Conservation (phyloP, 1,284 basidiomycete genomes). For the Phylloboletellus chloephorus region DNA sequence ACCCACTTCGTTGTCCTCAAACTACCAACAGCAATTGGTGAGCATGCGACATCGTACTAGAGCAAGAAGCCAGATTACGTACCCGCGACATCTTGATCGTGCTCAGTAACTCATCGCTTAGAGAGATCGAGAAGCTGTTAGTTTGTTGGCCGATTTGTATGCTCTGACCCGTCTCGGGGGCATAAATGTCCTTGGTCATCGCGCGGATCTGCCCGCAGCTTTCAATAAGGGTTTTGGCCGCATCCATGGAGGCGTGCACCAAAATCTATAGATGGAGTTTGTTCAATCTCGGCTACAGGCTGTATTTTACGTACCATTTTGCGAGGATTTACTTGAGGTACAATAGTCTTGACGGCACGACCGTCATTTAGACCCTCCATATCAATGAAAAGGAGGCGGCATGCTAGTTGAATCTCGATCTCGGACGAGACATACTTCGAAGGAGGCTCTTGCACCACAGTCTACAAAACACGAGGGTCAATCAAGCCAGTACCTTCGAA, state of each 20-base stretch:
- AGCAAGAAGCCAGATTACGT: conserved; percentile 26
- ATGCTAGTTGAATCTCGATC: conserved; percentile 74
- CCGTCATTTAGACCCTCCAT: conserved; percentile 96
- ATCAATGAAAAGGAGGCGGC: conserved; percentile 86
- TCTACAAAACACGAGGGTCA: conserved; percentile 36
- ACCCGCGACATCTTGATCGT: conserved; percentile 87
- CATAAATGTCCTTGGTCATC: conserved; percentile 88
- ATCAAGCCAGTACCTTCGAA: conserved; percentile 3
- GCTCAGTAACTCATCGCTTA: conserved; percentile 82
- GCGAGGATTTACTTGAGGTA: conserved; percentile 93
- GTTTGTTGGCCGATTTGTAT: conserved; percentile 94
- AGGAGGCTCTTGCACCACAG: conserved; percentile 75
- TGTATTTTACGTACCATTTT: conserved; percentile 63
- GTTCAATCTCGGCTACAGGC: conserved; percentile 5
- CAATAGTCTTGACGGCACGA: conserved; percentile 92
- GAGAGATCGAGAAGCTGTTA: conserved; percentile 88
- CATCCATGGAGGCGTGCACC: conserved; percentile 67
- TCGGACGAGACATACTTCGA: conserved; percentile 84
- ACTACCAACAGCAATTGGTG: conserved; percentile 43
- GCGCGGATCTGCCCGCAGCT: conserved; percentile 77
- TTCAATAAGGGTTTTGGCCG: conserved; percentile 69
- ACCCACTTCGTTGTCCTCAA: conserved; percentile 96
- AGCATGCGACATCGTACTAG: conserved; percentile 2
- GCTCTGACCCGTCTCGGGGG: conserved; percentile 68
- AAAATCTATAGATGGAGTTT: conserved; percentile 59